phyloP scores from a whole-genome alignment of 2,329 filamentous ascomycete genomes.

The Trichoderma afroharzianum region DNA sequence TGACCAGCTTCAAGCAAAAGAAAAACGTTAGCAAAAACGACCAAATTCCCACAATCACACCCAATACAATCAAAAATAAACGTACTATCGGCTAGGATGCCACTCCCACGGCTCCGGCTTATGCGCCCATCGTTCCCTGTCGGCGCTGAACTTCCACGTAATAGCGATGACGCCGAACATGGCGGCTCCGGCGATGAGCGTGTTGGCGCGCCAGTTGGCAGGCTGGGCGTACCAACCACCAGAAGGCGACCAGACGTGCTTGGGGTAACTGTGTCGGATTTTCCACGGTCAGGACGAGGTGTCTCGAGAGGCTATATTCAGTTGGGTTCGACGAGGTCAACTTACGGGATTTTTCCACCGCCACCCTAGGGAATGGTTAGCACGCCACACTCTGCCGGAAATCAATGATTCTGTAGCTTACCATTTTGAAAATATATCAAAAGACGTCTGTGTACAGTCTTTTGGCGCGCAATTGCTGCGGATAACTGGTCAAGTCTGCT shows the following conservation, averaged over 20 bases:
- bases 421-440: slow-evolving; percentile 52
- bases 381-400: slow-evolving; percentile 8
- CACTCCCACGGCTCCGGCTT: slow-evolving; percentile 76
- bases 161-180: slow-evolving; percentile 65
- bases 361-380: slow-evolving; percentile 61
- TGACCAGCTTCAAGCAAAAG: slow-evolving; percentile 37
- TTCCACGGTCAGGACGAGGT: background rate
- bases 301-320: background rate
- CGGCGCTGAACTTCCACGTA: slow-evolving; percentile 69
- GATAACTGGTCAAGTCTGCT: background rate
- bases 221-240: slow-evolving; percentile 98
- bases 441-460: slow-evolving; percentile 29
- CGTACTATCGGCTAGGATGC: slow-evolving; percentile 81
- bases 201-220: slow-evolving; percentile 92
- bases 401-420: slow-evolving; percentile 51
- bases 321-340: slow-evolving; percentile 38
- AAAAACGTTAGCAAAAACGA: background rate
- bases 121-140: slow-evolving; percentile 67
- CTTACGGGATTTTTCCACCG: slow-evolving; percentile 64
- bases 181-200: slow-evolving; percentile 66
- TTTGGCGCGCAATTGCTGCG: slow-evolving; percentile 29
- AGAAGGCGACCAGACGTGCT: slow-evolving; percentile 98
- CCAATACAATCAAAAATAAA: slow-evolving; percentile 22
- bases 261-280: slow-evolving; percentile 68
- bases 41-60: background rate